Percentiles rank a stretch among this genome's conserved stretches.
These are phyloP conservation scores for Nicotiana knightiana DNA, from an alignment of 257 asterid species.

Conservation along the genomic window DNA sequence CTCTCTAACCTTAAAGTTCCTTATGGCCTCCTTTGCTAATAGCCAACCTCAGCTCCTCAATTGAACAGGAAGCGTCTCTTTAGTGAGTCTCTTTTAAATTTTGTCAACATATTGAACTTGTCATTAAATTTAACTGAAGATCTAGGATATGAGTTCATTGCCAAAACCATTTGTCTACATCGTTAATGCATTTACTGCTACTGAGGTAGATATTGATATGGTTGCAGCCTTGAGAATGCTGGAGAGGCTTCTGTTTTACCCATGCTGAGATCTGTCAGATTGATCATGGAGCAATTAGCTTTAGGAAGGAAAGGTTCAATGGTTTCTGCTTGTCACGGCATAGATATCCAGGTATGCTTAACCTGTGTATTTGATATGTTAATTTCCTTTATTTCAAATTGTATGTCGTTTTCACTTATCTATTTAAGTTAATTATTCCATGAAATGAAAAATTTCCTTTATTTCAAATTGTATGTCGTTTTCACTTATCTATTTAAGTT, in stretches of 20 bases:
- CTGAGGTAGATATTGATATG: constrained; percentile 6
- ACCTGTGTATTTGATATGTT: constrained; percentile 6
- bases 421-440: background rate
- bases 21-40: background rate
- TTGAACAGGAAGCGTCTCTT: background rate
- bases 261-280: constrained; percentile 77
- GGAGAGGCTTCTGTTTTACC: constrained; percentile 78
- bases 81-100: background rate
- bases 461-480: constrained; percentile 5
- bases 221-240: constrained; percentile 82
- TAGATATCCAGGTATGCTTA: constrained; percentile 46
- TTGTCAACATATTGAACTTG: background rate
- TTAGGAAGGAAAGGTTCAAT: constrained; percentile 28
- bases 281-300: constrained; percentile 55
- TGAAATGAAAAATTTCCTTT: background rate
- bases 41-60: background rate
- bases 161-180: background rate
- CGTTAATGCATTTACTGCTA: background rate
- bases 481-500: background rate
- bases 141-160: background rate
- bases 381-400: background rate
- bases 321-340: constrained; percentile 36
- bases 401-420: constrained; percentile 1
- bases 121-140: background rate
- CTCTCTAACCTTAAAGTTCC: background rate